Conservation (phyloP, 306 rosid genomes). For the Lathyrus sativus region DNA sequence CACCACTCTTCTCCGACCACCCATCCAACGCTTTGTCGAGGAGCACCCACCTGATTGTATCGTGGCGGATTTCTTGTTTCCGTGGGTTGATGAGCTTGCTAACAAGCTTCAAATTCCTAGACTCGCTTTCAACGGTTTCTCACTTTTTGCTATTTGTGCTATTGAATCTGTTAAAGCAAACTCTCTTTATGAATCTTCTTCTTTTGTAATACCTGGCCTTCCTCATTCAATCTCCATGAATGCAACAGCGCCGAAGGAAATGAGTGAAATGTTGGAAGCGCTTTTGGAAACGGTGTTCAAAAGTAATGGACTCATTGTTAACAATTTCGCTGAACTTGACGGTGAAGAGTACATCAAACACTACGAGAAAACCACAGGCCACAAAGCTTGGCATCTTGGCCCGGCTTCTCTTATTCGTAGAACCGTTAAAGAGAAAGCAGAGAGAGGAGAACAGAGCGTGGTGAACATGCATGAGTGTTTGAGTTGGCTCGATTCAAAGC, state of each 20-base stretch:
- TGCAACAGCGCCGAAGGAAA: not conserved
- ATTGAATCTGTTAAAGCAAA: not conserved
- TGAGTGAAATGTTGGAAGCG: not conserved
- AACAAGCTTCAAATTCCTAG: slow-evolving; percentile 26
- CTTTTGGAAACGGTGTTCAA: not conserved
- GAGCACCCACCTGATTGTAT: slow-evolving; percentile 38
- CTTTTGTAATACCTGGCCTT: slow-evolving; percentile 19
- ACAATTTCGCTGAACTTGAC: slow-evolving; percentile 41
- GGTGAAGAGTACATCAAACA: slow-evolving; percentile 34
- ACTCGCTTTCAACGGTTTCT: slow-evolving; percentile 26
- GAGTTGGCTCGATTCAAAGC: slow-evolving; percentile 42
- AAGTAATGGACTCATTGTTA: slow-evolving; percentile 38
- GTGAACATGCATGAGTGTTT: slow-evolving; percentile 32
- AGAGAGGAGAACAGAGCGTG: slow-evolving; percentile 35
- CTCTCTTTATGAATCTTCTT: not conserved
- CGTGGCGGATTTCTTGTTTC: slow-evolving; percentile 16
- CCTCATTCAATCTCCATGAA: slow-evolving; percentile 34
- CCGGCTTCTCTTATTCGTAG: slow-evolving; percentile 34
- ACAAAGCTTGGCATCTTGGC: slow-evolving; percentile 46
- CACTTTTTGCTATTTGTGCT: slow-evolving; percentile 25
- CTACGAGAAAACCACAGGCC: slow-evolving; percentile 11
- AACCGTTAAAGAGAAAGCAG: slow-evolving; percentile 20
- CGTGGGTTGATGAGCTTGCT: slow-evolving; percentile 37
- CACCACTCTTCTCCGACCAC: not conserved
- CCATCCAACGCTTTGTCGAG: slow-evolving; percentile 2